Evolutionary conservation across 306 rosid species (phyloP), one percentile per base, ranked within the genome.

Genomic region (Macrotyloma uniflorum): DNA sequence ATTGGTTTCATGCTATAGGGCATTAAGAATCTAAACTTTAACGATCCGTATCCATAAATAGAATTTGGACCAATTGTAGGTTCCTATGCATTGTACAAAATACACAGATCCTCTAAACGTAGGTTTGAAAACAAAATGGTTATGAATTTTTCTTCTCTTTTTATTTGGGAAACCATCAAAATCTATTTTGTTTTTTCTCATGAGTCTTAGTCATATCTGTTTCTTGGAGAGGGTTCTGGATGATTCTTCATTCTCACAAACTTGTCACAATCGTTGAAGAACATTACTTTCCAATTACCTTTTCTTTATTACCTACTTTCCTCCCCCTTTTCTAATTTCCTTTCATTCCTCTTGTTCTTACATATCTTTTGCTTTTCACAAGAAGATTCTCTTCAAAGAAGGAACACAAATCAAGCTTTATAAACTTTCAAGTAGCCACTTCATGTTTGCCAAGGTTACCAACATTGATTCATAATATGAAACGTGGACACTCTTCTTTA

Each of bases 201-300:
- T 20, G 0, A 47, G 22, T 47, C 19, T 14, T 5, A 16, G 9
- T 7, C 14, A 13, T 58, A 32, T 46, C 20, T 2, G 9, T 46
- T 62, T 71, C 3, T 64, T 63, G 62, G 20, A 24, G 8, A 46
- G 36, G 35, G 18, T 65, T 80, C 65, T 80, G 75, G 85, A 84
- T 58, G 40, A 76, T 80, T 72, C 85, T 58, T 61, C 0, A 8
- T n/a, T 23, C 57, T 2, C 76, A 74, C 8, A 67, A 67, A 70
- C 1, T 16, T 4, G 15, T 33, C 43, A 62, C 38, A 20, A 50
- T 71, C 47, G 38, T 28, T 51, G 13, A 57, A 32, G 64, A 65
- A 0, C 23, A 80, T 64, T 72, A 59, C 82, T 66, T 64, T 80
- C 33, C 43, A n/a, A 69, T 49, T 30, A 8, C 0, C 47, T 77